A percentile compares a stretch with the other conserved stretches of the same genome.
Conservation (phyloP, 208 protist species). For the Balamuthia mandrillaris region DNA sequence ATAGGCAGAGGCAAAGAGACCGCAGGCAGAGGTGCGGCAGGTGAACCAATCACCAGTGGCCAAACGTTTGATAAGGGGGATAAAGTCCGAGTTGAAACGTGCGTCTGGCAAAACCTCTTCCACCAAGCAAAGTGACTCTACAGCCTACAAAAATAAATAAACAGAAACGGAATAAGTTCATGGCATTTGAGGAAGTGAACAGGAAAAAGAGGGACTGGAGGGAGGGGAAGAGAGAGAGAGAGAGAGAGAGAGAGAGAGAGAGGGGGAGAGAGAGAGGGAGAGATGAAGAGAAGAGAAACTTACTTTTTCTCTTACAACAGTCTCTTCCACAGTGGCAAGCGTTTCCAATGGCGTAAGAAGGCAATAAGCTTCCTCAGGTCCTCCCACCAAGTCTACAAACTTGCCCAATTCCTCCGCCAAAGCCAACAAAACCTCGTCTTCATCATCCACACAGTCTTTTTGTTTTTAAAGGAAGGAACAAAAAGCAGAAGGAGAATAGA, state of each 20-base stretch:
- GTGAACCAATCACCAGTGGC: constrained; percentile 89
- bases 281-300: not conserved
- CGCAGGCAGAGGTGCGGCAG: constrained; percentile 86
- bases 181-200: too few relatives aligned
- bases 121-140: constrained; percentile 71
- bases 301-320: constrained; percentile 92
- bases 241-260: not conserved
- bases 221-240: too few relatives aligned
- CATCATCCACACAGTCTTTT: constrained; percentile 90
- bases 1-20: constrained; percentile 88
- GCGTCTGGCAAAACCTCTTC: constrained; percentile 69
- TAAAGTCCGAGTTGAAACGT: constrained; percentile 79
- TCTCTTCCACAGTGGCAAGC: constrained; percentile 93
- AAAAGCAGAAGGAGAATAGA: too few relatives aligned
- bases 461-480: not conserved
- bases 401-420: constrained; percentile 94
- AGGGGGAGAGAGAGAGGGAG: not conserved
- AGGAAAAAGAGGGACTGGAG: too few relatives aligned
- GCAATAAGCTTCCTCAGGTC: constrained; percentile 79
- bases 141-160: constrained; percentile 46
- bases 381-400: constrained; percentile 93
- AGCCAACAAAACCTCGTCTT: constrained; percentile 96
- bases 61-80: constrained; percentile 82
- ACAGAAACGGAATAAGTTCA: not conserved
- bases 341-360: constrained; percentile 91